Conservation (phyloP, 345 rosid species). For the Pelargonium nanum region DNA sequence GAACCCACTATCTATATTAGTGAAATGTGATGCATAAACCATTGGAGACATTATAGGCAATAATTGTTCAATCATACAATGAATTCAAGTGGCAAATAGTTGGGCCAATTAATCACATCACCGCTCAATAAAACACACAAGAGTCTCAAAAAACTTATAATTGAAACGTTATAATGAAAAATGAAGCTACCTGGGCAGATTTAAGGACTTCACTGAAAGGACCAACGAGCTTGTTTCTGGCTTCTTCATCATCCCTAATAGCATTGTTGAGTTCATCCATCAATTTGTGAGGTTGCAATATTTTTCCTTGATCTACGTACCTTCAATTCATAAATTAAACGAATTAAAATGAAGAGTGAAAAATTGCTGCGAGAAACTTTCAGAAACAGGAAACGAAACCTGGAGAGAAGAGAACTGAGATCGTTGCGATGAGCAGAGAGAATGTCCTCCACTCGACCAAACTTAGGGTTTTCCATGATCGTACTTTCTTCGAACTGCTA, state of each 20-base stretch:
- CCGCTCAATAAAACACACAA: not conserved
- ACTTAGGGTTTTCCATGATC: constrained; percentile 44
- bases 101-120: too few relatives aligned
- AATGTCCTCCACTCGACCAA: constrained; percentile 67
- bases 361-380: not conserved
- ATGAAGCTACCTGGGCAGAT: constrained; percentile 53
- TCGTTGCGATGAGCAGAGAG: constrained; percentile 85
- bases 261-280: constrained; percentile 68
- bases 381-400: constrained; percentile 26
- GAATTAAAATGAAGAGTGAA: constrained; percentile 1
- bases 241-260: constrained; percentile 42
- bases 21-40: too few relatives aligned
- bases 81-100: too few relatives aligned
- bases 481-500: too few relatives aligned
- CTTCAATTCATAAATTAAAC: constrained; percentile 24
- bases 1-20: too few relatives aligned
- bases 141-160: too few relatives aligned
- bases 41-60: too few relatives aligned
- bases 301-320: constrained; percentile 87
- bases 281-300: constrained; percentile 78
- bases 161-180: not conserved
- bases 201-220: constrained; percentile 70
- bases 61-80: too few relatives aligned
- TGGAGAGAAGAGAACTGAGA: constrained; percentile 84
- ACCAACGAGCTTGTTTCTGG: constrained; percentile 35